These are phyloP conservation scores for Protoeuglena noctilucae DNA, from an alignment of 139 green algal species.

Conservation along the genomic window DNA sequence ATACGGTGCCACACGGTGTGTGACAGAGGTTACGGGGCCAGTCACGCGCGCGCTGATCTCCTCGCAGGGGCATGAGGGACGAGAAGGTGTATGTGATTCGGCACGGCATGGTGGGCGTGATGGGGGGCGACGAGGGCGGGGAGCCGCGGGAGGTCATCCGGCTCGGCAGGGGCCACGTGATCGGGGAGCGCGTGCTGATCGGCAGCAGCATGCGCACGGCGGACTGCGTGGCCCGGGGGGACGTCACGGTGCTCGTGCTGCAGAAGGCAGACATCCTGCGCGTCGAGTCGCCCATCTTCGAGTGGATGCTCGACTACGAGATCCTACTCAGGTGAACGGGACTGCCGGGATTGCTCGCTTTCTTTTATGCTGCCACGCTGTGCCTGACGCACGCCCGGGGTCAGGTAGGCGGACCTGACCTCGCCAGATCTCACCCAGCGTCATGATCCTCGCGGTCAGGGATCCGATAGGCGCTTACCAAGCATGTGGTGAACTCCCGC, in stretches of 20 bases:
- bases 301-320: conserved; percentile 4
- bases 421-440: too few species aligned
- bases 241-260: conserved; percentile 2
- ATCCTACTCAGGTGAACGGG: neutral
- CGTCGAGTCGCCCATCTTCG: conserved; percentile 2
- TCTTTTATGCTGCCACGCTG: too few species aligned
- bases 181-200: conserved; percentile 5
- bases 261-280: conserved; percentile 4
- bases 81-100: neutral
- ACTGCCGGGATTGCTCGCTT: too few species aligned
- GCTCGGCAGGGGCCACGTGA: conserved; percentile 1
- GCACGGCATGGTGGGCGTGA: conserved; percentile 1
- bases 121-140: neutral
- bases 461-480: too few species aligned
- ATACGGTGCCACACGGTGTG: too few species aligned
- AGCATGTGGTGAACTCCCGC: too few species aligned
- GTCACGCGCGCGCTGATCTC: too few species aligned
- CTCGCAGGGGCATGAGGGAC: too few species aligned
- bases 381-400: too few species aligned
- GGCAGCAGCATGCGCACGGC: conserved; percentile 1
- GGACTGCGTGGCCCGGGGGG: conserved; percentile 6
- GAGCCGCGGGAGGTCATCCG: neutral
- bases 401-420: too few species aligned
- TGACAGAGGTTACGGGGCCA: too few species aligned
- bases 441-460: too few species aligned